Conservation (phyloP, 2,329 filamentous ascomycete genomes). For the Penicillium thymicola region DNA sequence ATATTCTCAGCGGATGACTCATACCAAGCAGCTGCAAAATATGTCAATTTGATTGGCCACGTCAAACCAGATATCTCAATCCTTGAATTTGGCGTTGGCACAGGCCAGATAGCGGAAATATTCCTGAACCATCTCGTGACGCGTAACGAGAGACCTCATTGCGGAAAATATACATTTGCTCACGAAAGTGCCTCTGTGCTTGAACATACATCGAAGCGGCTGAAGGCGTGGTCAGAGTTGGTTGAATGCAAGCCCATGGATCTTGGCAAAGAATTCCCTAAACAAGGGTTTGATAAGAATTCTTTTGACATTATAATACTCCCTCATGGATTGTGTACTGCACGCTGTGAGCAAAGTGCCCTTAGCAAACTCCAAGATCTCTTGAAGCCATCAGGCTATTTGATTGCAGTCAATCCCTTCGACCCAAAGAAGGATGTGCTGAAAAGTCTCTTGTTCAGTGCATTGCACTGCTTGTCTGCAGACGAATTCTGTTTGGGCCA, state of each 20-base stretch:
- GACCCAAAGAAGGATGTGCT: constrained; percentile 1
- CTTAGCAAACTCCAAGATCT: constrained; percentile 16
- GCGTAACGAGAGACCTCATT: background rate
- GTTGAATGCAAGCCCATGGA: constrained; percentile 12
- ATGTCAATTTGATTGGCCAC: constrained; percentile 19
- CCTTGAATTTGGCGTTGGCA: constrained; percentile 22
- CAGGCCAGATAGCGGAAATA: constrained; percentile 8
- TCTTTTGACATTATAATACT: constrained; percentile 20
- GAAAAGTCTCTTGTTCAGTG: constrained; percentile 9
- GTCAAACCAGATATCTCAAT: constrained; percentile 25
- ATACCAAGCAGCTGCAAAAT: constrained; percentile 12
- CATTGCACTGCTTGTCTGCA: constrained; percentile 6
- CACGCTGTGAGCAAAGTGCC: background rate
- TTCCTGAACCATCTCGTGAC: constrained; percentile 8
- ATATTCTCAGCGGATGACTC: background rate
- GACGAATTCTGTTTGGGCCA: background rate
- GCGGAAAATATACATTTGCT: constrained; percentile 16
- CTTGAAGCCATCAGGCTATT: constrained; percentile 15
- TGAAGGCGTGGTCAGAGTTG: constrained; percentile 10
- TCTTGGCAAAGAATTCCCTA: background rate
- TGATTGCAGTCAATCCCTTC: constrained; percentile 16
- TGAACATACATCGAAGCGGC: background rate
- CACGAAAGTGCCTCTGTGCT: constrained; percentile 1
- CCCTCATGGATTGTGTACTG: constrained; percentile 15
- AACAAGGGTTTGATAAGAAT: constrained; percentile 3